Percentiles rank a stretch among this genome's conserved stretches.
These are phyloP conservation scores for Populus euphratica DNA, from an alignment of 345 rosid species.

Conservation along the genomic window DNA sequence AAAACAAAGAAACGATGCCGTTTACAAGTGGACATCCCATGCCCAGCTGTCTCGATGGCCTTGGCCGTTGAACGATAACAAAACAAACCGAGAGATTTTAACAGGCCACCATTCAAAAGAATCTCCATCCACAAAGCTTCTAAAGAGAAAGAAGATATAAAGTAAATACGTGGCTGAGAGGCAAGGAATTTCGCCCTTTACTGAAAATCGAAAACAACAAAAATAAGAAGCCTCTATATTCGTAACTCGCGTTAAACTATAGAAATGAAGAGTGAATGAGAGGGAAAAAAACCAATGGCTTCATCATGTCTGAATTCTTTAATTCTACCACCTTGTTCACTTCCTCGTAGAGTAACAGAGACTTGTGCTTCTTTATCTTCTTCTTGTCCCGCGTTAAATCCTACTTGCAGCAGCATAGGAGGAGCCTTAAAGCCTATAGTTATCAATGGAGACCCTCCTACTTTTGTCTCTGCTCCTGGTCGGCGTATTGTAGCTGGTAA, in stretches of 20 bases:
- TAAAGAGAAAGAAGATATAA: too few relatives aligned
- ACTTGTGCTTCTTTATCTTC: slow-evolving; percentile 26
- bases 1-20: too few relatives aligned
- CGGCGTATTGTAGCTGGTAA: slow-evolving; percentile 83
- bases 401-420: slow-evolving; percentile 15
- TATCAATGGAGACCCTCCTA: slow-evolving; percentile 71
- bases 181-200: too few relatives aligned
- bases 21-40: too few relatives aligned
- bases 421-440: slow-evolving; percentile 57
- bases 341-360: slow-evolving; percentile 39
- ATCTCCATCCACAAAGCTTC: too few relatives aligned
- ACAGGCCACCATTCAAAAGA: too few relatives aligned
- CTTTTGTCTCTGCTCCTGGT: slow-evolving; percentile 84
- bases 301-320: slow-evolving; percentile 59
- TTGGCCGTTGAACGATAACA: too few relatives aligned
- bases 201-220: too few relatives aligned
- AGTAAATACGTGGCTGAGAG: too few relatives aligned
- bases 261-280: slow-evolving; percentile 1
- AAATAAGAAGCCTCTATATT: too few relatives aligned
- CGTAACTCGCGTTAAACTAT: background rate
- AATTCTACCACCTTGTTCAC: slow-evolving; percentile 46
- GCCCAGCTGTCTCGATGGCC: too few relatives aligned
- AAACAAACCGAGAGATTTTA: too few relatives aligned
- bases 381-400: slow-evolving; percentile 13
- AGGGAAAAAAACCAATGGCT: slow-evolving; percentile 44